Evolutionary conservation across 140 eudicot species (phyloP).

Genomic region (Ambrosia hybrid): DNA sequence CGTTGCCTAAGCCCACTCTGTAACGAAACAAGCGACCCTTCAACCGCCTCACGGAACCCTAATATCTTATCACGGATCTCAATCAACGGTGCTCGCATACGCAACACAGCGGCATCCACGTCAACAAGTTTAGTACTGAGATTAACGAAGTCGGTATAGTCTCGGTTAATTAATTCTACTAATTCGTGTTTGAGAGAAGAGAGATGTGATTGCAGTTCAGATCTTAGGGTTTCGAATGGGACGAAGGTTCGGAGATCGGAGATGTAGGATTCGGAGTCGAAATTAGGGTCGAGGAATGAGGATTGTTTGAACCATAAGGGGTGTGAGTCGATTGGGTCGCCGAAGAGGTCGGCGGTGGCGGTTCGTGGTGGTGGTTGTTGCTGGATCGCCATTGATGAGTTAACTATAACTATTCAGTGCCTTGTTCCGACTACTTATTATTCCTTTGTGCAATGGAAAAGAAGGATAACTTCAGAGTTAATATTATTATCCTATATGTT

Average conservation of each 20-base stretch:
- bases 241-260: slow-evolving; percentile 96
- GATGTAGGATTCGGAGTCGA: slow-evolving; percentile 82
- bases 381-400: slow-evolving; percentile 32
- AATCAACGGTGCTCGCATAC: slow-evolving; percentile 89
- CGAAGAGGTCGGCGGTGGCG: slow-evolving; percentile 80
- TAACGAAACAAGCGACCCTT: slow-evolving; percentile 57
- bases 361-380: slow-evolving; percentile 46
- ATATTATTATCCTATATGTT: too few relatives aligned
- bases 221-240: slow-evolving; percentile 89
- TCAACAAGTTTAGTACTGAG: slow-evolving; percentile 87
- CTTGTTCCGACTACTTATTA: background rate
- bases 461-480: too few relatives aligned
- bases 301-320: slow-evolving; percentile 88
- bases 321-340: slow-evolving; percentile 78
- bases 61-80: slow-evolving; percentile 81
- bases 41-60: slow-evolving; percentile 63
- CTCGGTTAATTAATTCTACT: slow-evolving; percentile 83
- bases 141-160: slow-evolving; percentile 84
- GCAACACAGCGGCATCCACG: slow-evolving; percentile 76
- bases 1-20: slow-evolving; percentile 65
- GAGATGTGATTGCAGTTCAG: slow-evolving; percentile 88
- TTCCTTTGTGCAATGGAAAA: too few relatives aligned
- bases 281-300: slow-evolving; percentile 63
- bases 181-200: slow-evolving; percentile 71
- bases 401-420: background rate